A percentile compares a stretch with the other conserved stretches of the same genome.
These are phyloP conservation scores for Coelastrella sp. DNA, from an alignment of 139 green algal genomes.

Conservation along the genomic window DNA sequence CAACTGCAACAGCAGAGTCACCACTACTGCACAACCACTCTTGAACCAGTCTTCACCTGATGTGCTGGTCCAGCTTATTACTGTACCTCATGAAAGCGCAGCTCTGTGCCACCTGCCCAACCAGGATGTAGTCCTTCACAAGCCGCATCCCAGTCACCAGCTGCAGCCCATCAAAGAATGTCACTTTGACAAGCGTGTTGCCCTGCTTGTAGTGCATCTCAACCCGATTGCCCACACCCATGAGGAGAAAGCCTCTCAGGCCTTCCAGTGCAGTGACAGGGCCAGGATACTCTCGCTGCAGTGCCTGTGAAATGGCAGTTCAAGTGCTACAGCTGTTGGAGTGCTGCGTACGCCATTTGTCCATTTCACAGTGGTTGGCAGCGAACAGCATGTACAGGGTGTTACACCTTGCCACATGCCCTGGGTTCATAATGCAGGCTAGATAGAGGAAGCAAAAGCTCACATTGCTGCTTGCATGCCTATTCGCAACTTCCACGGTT, in stretches of 20 bases:
- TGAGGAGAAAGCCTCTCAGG: conserved; percentile 65
- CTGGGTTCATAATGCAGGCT: neutral
- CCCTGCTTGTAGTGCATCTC: conserved; percentile 67
- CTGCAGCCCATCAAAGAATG: conserved; percentile 85
- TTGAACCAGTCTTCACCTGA: no score
- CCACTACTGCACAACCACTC: neutral
- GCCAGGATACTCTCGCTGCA: conserved; percentile 63
- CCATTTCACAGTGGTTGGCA: neutral
- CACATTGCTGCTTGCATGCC: no score
- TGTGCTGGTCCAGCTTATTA: neutral
- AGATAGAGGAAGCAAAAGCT: no score
- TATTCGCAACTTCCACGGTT: no score
- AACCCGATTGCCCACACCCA: conserved; percentile 70
- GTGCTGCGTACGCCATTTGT: no score
- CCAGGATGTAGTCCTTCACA: conserved; percentile 92
- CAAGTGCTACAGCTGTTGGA: neutral
- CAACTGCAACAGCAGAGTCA: neutral
- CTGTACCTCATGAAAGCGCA: conserved; percentile 83
- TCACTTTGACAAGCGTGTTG: conserved; percentile 54
- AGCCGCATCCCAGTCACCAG: conserved; percentile 34
- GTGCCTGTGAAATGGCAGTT: conserved; percentile 2
- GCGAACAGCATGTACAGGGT: neutral
- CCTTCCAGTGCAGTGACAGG: conserved; percentile 61
- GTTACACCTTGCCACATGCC: neutral
- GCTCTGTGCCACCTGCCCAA: conserved; percentile 79